Evolutionary conservation across 352 stramenopile genomes (phyloP).

Genomic region (Phytophthora gonapodyides): DNA sequence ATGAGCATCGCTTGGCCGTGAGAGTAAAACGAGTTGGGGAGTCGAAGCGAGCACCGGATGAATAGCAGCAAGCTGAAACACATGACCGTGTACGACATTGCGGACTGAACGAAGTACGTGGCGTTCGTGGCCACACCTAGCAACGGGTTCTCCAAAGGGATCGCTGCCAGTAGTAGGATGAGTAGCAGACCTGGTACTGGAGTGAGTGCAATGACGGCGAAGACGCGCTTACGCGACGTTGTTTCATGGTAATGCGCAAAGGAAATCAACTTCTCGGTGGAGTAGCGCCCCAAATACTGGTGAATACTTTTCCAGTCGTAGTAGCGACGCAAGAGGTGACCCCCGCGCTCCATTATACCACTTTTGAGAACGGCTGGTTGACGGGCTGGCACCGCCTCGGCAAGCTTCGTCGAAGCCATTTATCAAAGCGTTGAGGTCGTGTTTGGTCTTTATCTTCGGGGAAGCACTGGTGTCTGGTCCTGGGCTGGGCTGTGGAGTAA

Average conservation of each 20-base stretch:
- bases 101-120: constrained; percentile 16
- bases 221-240: constrained; percentile 6
- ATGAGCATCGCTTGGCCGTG: constrained; percentile 9
- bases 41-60: constrained; percentile 15
- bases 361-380: not conserved
- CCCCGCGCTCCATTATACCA: not conserved
- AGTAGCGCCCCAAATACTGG: constrained; percentile 38
- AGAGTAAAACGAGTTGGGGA: constrained; percentile 18
- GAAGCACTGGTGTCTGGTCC: too few species aligned
- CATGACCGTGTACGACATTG: constrained; percentile 3
- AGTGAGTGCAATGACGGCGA: constrained; percentile 19
- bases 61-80: constrained; percentile 12
- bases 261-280: constrained; percentile 30
- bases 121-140: not conserved
- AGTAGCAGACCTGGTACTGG: constrained; percentile 1
- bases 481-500: too few species aligned
- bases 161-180: constrained; percentile 5
- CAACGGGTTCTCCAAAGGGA: constrained; percentile 13
- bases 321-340: constrained; percentile 5
- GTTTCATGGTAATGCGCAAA: constrained; percentile 23
- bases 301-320: constrained; percentile 37
- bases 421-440: too few species aligned
- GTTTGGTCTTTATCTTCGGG: too few species aligned
- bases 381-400: not conserved
- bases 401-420: constrained; percentile 1